Evolutionary conservation across 2,329 filamentous ascomycete species (phyloP), one percentile per base, ranked within the genome.

Genomic region (Curvularia sp.): DNA sequence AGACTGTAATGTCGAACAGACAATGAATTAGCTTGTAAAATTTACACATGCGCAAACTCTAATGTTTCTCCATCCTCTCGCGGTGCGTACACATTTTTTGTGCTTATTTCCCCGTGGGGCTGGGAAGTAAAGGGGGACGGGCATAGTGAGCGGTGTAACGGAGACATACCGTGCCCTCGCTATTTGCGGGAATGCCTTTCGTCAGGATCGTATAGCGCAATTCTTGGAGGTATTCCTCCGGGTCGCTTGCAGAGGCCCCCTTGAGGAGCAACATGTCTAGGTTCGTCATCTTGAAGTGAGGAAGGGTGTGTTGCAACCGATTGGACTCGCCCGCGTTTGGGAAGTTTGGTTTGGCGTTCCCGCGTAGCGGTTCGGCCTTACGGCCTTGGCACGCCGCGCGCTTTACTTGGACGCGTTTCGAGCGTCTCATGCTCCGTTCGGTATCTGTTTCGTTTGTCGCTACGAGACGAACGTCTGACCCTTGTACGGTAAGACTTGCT

Each of bases 241-340:
- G 81, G 74, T 95, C 88, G 20, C 88, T 90, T 64, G 88, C 85
- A 1, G 87, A 86, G 1, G 93, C 92, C 0, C 93, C 93, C 62
- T 94, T 92, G 65, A 91, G 87, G 47, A 97, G 83, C 46, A 96
- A 84, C 63, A 87, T 83, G 73, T 96, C 92, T 28, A 97, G 78
- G 73, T 76, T 77, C 58, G 75, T 70, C 75, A 77, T 77, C 57
- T 60, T 58, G 61, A 48, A 22, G 42, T 8, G 28, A 22, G 26
- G 26, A n/a, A 8, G 26, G 30, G 33, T 38, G 50, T 53, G 54
- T 64, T 62, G 52, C 49, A 50, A 35, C 50, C 51, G 48, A 53
- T 44, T 33, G 53, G 39, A 48, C 15, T 56, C 53, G 56, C 41
- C 48, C 35, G 47, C 24, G 18, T 31, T 51, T 53, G 8, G 28